phyloP scores from a whole-genome alignment of 2,329 filamentous ascomycete species.

The Scytalidium sp. region DNA sequence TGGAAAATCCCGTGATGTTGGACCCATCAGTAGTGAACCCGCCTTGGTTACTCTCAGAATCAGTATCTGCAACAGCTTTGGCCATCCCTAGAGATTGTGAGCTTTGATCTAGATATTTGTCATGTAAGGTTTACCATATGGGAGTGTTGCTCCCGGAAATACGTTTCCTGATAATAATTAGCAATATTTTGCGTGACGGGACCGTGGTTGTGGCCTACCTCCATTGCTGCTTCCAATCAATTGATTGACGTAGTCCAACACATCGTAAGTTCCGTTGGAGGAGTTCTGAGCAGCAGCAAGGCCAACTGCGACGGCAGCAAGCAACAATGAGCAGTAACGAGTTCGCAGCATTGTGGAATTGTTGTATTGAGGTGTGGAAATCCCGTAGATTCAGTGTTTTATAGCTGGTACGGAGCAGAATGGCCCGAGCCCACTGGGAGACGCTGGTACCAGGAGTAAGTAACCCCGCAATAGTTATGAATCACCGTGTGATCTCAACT shows the following conservation, averaged over 20 bases:
- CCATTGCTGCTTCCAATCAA: slow-evolving; percentile 54
- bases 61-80: slow-evolving; percentile 54
- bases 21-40: slow-evolving; percentile 50
- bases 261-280: slow-evolving; percentile 26
- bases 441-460: neutral
- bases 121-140: slow-evolving; percentile 36
- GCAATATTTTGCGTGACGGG: neutral
- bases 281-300: slow-evolving; percentile 12
- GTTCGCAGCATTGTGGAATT: neutral
- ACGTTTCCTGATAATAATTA: slow-evolving; percentile 36
- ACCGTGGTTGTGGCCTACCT: slow-evolving; percentile 28
- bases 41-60: slow-evolving; percentile 49
- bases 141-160: slow-evolving; percentile 52
- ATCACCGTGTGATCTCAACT: neutral
- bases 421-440: neutral
- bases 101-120: neutral
- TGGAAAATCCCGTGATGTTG: slow-evolving; percentile 26
- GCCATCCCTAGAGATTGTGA: slow-evolving; percentile 33
- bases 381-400: neutral
- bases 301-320: neutral
- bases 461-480: neutral
- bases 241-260: slow-evolving; percentile 43
- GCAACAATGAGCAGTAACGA: neutral
- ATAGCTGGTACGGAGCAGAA: neutral
- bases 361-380: neutral